Evolutionary conservation across 2,329 filamentous ascomycete species (phyloP).

Genomic region (Talaromyces pinophilus): DNA sequence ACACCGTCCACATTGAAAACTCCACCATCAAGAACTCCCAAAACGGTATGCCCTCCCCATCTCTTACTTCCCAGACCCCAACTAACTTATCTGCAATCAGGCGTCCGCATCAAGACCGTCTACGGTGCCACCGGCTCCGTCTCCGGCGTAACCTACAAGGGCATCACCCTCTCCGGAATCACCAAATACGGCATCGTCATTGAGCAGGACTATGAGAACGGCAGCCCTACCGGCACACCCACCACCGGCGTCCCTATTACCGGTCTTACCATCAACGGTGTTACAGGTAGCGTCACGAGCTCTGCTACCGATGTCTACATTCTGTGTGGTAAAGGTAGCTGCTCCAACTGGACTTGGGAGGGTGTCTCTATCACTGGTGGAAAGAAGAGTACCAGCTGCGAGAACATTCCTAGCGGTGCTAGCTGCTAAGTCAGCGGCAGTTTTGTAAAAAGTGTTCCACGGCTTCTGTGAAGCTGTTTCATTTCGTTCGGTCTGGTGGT

Average conservation of each 20-base stretch:
- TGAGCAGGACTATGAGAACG: conserved; percentile 60
- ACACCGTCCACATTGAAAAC: conserved; percentile 53
- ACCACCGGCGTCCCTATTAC: conserved; percentile 41
- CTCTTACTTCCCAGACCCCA: not conserved
- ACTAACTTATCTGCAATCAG: conserved; percentile 28
- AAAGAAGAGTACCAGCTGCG: conserved; percentile 45
- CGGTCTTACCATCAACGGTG: conserved; percentile 39
- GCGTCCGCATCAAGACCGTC: conserved; percentile 61
- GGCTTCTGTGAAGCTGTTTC: not conserved
- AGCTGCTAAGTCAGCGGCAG: conserved; percentile 33
- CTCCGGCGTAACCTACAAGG: conserved; percentile 54
- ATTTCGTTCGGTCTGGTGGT: not conserved
- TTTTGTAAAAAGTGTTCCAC: not conserved
- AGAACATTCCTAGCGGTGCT: conserved; percentile 42
- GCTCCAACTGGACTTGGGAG: conserved; percentile 57
- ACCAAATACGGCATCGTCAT: conserved; percentile 59
- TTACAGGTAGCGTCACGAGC: conserved; percentile 49
- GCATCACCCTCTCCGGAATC: conserved; percentile 55
- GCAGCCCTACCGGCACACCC: conserved; percentile 43
- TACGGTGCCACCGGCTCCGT: conserved; percentile 56
- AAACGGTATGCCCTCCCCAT: conserved; percentile 30
- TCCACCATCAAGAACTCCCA: conserved; percentile 50
- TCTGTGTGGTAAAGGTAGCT: conserved; percentile 53
- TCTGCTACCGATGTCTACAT: conserved; percentile 54
- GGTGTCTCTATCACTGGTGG: conserved; percentile 55